Conservation (phyloP, 2,329 filamentous ascomycete species). For the Diaporthe eres region DNA sequence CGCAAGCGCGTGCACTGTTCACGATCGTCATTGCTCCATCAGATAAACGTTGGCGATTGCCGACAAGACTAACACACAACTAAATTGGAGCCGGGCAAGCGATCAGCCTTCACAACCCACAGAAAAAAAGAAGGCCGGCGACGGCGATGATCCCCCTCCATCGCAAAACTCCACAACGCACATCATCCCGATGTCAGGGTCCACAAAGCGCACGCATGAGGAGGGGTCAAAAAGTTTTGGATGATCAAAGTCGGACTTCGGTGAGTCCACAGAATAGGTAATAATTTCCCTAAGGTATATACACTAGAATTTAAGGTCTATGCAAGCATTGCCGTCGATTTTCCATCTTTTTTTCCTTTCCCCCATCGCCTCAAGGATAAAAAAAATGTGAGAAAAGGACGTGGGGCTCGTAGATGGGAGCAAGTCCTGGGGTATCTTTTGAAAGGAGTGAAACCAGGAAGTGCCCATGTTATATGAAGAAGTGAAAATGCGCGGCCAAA, state of each 20-base stretch:
- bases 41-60: slow-evolving; percentile 11
- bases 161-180: not conserved
- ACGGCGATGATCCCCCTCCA: slow-evolving; percentile 3
- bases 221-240: not conserved
- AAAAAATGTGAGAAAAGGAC: slow-evolving; percentile 14
- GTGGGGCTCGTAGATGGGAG: slow-evolving; percentile 35
- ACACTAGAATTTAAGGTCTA: slow-evolving; percentile 42
- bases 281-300: slow-evolving; percentile 38
- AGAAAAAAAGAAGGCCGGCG: not conserved
- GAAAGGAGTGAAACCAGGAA: slow-evolving; percentile 35
- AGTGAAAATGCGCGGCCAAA: not conserved
- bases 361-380: not conserved
- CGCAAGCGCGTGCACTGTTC: not conserved
- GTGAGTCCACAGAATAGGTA: slow-evolving; percentile 1
- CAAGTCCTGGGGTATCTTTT: slow-evolving; percentile 20
- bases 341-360: not conserved
- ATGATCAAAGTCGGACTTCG: not conserved
- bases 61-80: not conserved
- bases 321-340: slow-evolving; percentile 38
- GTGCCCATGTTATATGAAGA: slow-evolving; percentile 2
- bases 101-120: not conserved
- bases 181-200: not conserved
- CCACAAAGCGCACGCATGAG: not conserved
- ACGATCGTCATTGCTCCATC: slow-evolving; percentile 7
- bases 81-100: not conserved